Evolutionary conservation across 1,139 yeast genomes (phyloP), one percentile per base, ranked within the genome.

Genomic region (Saccharomyces hybrid): DNA sequence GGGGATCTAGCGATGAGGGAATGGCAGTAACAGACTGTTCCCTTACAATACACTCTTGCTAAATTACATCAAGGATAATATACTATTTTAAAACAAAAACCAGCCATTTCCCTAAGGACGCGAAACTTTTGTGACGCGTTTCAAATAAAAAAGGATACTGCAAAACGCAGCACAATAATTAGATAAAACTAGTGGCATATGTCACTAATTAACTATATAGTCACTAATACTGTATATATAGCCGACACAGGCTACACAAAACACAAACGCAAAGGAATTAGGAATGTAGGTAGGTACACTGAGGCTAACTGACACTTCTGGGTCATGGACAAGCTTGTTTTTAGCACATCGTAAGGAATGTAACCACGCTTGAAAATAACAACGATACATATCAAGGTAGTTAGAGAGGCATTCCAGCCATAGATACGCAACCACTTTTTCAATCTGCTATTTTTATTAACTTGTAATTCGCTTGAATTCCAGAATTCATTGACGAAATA

Each of bases 321-420:
- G 20, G 44, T 31, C 4, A 25, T 13, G 38, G 52, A 34, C 57
- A 67, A 28, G 13, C 25, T 30, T 20, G 26, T 11, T 16, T 34
- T 50, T 5, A 64, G 57, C 14, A 56, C 49, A 23, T 50, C 46
- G 11, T 31, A 23, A 6, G 70, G 70, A 50, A 64, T 64, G 52
- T 67, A 65, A 2, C 68, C 70, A 32, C 63, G 55, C 7, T 53
- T 51, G 54, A 60, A 55, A 27, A 67, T 61, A 11, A 58, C 59
- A 27, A 57, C 56, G 27, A 67, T 61, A 52, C 71, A 67, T 42
- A 61, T 49, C 31, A 62, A 52, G 6, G 72, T 64, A 5, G 70
- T 68, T 7, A 59, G n/a, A 7, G 68, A 54, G 3, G 70, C 72
- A 42, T 66, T 62, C 23, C 59, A 48, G 4, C 68, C 70, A 50